A percentile compares a stretch with the other conserved stretches of the same genome.
Evolutionary conservation across 345 rosid genomes (phyloP).

Genomic region (Rhizophora apiculata): DNA sequence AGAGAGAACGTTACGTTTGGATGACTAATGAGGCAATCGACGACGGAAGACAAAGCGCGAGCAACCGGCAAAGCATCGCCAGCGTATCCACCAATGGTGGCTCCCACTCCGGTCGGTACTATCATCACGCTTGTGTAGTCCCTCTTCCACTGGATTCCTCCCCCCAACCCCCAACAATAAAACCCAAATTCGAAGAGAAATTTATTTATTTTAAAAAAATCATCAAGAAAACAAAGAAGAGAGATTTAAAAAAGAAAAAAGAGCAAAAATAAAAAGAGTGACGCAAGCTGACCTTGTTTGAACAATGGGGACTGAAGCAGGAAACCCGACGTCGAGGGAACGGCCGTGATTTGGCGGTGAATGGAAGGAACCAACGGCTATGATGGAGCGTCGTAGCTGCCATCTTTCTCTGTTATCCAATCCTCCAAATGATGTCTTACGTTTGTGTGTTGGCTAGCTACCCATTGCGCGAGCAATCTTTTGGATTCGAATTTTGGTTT

Average conservation of each 20-base stretch:
- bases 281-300: constrained; percentile 30
- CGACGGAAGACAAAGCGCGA: constrained; percentile 53
- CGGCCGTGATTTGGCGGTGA: constrained; percentile 14
- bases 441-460: too few relatives aligned
- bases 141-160: constrained; percentile 38
- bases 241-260: too few relatives aligned
- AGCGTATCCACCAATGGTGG: constrained; percentile 57
- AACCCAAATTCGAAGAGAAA: too few relatives aligned
- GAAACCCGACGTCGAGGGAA: constrained; percentile 7
- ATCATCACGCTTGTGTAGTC: constrained; percentile 63
- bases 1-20: constrained; percentile 39
- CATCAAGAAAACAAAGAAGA: neutral
- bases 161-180: neutral
- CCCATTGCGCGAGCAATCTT: too few relatives aligned
- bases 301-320: constrained; percentile 22
- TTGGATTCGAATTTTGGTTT: too few relatives aligned
- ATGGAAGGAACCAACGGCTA: constrained; percentile 20
- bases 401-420: neutral
- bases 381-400: constrained; percentile 12
- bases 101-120: constrained; percentile 62
- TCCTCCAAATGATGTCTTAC: too few relatives aligned
- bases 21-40: constrained; percentile 63
- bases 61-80: constrained; percentile 64
- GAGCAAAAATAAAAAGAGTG: neutral
- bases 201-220: too few relatives aligned